Conservation (phyloP, 129 eudicot species). For the Logfia minima region DNA sequence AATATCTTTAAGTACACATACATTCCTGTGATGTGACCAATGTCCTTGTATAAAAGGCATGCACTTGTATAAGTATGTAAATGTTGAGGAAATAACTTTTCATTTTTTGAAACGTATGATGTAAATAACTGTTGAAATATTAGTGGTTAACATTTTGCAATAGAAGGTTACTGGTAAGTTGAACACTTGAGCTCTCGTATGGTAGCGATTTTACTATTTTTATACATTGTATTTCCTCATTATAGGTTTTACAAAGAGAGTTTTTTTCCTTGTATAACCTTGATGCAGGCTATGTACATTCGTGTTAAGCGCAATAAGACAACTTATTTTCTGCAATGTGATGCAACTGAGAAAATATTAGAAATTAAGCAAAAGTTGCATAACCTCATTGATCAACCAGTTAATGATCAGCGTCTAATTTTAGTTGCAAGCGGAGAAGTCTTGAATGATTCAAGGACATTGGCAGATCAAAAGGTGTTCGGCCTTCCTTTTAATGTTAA, state of each 20-base stretch:
- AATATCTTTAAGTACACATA: too few species aligned
- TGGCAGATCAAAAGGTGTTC: constrained; percentile 91
- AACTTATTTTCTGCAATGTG: constrained; percentile 85
- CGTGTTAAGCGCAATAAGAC: constrained; percentile 92
- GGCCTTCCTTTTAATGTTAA: background rate
- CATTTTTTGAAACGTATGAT: background rate
- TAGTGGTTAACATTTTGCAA: background rate
- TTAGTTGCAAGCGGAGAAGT: constrained; percentile 62
- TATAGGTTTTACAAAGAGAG: background rate
- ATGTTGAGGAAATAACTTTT: background rate
- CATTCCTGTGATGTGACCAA: too few species aligned
- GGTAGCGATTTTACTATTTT: background rate
- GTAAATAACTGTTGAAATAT: background rate
- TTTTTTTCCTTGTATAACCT: background rate
- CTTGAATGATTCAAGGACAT: constrained; percentile 81
- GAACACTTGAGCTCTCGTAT: background rate
- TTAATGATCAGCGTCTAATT: constrained; percentile 69
- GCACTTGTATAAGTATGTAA: background rate
- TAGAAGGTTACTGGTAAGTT: background rate
- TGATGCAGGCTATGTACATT: constrained; percentile 83
- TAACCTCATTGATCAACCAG: constrained; percentile 75
- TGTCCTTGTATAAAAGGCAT: too few species aligned
- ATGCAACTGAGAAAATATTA: constrained; percentile 76
- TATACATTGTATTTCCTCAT: background rate
- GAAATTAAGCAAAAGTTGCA: constrained; percentile 85